Conservation (phyloP, 768 basidiomycete species). For the Mycena maculata region DNA sequence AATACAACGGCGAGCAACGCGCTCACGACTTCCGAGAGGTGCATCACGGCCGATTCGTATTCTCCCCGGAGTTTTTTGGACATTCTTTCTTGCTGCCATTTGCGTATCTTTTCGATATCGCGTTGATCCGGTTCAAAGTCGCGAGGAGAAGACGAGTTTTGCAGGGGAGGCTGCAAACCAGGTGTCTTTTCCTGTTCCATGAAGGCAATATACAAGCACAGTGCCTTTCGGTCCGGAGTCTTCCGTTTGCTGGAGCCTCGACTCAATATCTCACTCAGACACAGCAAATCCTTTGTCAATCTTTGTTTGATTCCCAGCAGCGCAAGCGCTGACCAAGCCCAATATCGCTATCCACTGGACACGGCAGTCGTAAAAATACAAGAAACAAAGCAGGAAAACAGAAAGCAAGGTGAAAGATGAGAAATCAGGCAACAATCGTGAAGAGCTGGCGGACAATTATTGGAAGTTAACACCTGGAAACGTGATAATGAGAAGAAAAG, state of each 20-base stretch:
- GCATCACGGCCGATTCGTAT: slow-evolving; percentile 76
- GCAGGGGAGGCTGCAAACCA: slow-evolving; percentile 60
- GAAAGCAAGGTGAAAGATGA: background rate
- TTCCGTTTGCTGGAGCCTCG: too few relatives aligned
- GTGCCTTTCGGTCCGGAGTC: too few relatives aligned
- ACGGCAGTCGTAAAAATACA: too few relatives aligned
- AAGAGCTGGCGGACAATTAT: slow-evolving; percentile 22
- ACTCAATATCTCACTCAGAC: too few relatives aligned
- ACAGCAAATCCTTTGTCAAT: slow-evolving; percentile 25
- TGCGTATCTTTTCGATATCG: slow-evolving; percentile 65
- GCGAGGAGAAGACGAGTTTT: slow-evolving; percentile 63
- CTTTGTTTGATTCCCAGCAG: slow-evolving; percentile 24
- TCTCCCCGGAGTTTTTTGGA: slow-evolving; percentile 76
- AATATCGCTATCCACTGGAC: too few relatives aligned
- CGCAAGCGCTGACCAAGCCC: slow-evolving; percentile 28
- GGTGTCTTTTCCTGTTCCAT: slow-evolving; percentile 17
- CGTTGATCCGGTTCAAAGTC: slow-evolving; percentile 64
- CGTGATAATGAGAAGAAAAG: background rate
- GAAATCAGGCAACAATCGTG: slow-evolving; percentile 29
- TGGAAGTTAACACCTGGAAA: background rate
- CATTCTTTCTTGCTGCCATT: slow-evolving; percentile 84
- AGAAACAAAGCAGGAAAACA: too few relatives aligned
- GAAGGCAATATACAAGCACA: background rate
- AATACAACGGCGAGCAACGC: background rate
- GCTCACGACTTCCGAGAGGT: slow-evolving; percentile 74